Base-by-base conservation (phyloP, 1,139 yeast species). In the Debaryomyces coudertii region DNA sequence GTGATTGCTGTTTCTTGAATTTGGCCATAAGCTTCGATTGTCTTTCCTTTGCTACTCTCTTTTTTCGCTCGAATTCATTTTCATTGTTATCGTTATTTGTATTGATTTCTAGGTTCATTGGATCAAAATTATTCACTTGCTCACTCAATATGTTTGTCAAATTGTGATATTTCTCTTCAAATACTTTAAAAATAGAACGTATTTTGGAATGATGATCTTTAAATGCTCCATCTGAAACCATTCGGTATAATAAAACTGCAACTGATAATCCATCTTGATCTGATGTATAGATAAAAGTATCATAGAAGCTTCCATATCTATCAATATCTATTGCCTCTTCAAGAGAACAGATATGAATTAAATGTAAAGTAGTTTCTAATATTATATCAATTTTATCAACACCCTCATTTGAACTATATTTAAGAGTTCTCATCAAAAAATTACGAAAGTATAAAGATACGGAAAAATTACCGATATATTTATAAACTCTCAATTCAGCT, bases 11-110 rank as follows among this genome's bases (percentile, higher is more conserved):
- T 53, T 80, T 82, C 49, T 83, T 83, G 65, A 93, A 82, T 53
- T 86, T 90, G 1, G 84, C 90, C 78, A 92, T 65, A 38, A 92
- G 75, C 56, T 83, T 87, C 7, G 79, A 80, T 57, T 85, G 89
- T 53, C 95, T 79, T 47, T 80, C 85, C 55, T 82, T 78, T 0
- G 97, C 98, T 24, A 81, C 56, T 42, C 83, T 71, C 65, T 83
- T 87, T 62, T 84, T 86, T 31, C 79, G 75, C 42, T 81, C 89
- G 31, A 72, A 63, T 31, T 77, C 87, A 16, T 75, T 68, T 46
- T 76, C 77, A 7, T 62, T 52, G 7, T 44, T 48, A 4, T 51
- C 50, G 3, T 56, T 49, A 4, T 45, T 54, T 4, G 49, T 41
- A 25, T 56, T 51, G 24, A 55, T 48, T 12, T 55, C 61, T 8